Evolutionary conservation across 2,329 filamentous ascomycete species (phyloP), one percentile per base, ranked within the genome.

Genomic region (Phoma sp.): DNA sequence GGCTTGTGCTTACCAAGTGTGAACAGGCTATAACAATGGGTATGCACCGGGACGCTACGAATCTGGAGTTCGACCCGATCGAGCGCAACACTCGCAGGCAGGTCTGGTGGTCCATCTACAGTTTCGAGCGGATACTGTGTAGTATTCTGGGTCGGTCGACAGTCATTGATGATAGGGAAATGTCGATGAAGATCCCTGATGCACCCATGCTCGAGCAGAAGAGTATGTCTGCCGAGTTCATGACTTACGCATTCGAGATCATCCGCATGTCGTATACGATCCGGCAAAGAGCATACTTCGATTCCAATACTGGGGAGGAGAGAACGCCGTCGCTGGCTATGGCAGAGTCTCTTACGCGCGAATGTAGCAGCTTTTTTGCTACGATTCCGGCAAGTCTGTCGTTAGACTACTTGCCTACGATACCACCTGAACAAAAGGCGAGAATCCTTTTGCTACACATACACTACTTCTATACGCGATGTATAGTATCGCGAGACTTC

Each of bases 21-120:
- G n/a, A 3, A 10, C 33, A 70, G 67, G 76, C 77, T 2, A 76
- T 78, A 49, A 76, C 76, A 13, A 69, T 79, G 47, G 77, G 77
- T 3, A 77, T 80, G 74, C 78, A 80, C 56, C 72, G 77, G 29
- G 76, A 78, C 57, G 73, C 69, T 25, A 69, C 73, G 0, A 74
- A 73, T n/a, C 64, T 68, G 31, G 69, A 74, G 1, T 77, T 78
- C 47, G 71, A 76, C n/a, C 57, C 63, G 2, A 60, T 70, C 17
- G 69, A 71, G 44, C 59, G 65, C 17, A 65, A 67, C n/a, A 62
- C 55, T 19, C 60, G 69, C 10, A 57, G 65, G 37, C 58, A 65
- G 38, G 64, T 69, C 4, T 71, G 65, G 66, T 68, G 64, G 64
- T 64, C 61, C 1, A 61, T 71, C 9, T 69, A 70, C 49, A 60